Base-by-base conservation (phyloP, 352 stramenopile species). In the Peronospora belbahrii region DNA sequence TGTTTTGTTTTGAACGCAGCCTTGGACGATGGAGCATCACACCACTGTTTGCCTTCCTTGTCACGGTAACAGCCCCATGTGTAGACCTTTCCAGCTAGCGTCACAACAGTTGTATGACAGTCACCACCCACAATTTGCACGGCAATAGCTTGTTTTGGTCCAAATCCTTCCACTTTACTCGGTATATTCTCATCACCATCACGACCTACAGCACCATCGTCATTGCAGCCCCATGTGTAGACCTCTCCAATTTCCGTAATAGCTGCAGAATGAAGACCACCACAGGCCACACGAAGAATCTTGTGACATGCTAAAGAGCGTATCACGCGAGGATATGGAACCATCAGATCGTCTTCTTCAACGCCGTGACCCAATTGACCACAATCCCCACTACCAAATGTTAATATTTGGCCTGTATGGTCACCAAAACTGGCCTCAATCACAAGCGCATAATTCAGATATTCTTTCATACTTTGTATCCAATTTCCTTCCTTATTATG, bases 51-150 rank as follows among this genome's bases (percentile, higher is more conserved):
- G 35, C 91, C 92, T 63, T 98, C 91, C 68, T 97, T 97, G 73
- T 98, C 94, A 48, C 97, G 97, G 74, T 97, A 98, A 45, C 70
- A 88, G 32, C 96, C 96, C 88, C 91, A 98, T 8, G 88, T 79
- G 58, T 85, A 98, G 7, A 98, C 89, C 17, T 88, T 82, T 2
- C 96, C 96, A 2, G 69, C 62, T 1, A 87, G 49, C 18, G 77
- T 87, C 19, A 98, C 59, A 6, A 94, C 87, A 0, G 96, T 54
- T 14, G 87, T 97, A 65, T 98, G 95, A 41, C 78, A 96, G 48
- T 98, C 95, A n/a, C 96, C 96, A 10, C 89, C 90, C 8, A 81
- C 81, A 24, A 97, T 64, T 47, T 86, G 65, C n/a, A 88, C 56
- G 1, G 70, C 73, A 6, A 49, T 50, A 7, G 53, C 54, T 11